Evolutionary conservation across 169 alveolate genomes (phyloP), one percentile per base, ranked within the genome.

Genomic region (Eimeria zaria): DNA sequence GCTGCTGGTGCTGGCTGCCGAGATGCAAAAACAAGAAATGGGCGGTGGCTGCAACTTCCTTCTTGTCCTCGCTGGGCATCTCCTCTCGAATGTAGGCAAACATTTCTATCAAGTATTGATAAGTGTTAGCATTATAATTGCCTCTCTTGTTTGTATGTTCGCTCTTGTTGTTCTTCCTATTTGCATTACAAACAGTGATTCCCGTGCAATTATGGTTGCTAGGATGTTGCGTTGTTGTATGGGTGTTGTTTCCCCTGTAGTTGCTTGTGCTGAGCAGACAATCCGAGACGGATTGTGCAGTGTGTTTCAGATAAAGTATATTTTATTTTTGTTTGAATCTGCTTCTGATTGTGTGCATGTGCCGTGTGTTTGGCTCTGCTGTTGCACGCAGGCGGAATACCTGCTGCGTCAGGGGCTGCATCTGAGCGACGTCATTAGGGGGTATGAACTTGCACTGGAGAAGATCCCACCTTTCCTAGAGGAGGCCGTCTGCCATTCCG

Each of bases 41-140:
- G 99, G 99, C 9, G 99, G 99, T 96, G 99, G 99, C 88, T 99
- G 99, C 67, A 99, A 99, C 98, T 98, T 99, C 22, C 99, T 99
- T 71, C 99, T 99, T 95, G 98, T 99, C 41, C 96, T 99, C 44
- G 99, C 99, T 41, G 99, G 99, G 36, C 99, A 99, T 96, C 98
- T 99, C 91, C 97, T 99, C 97, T 97, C 97, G 46, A 98, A 99
- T 95, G 99, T 99, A 71, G 99, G 99, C 78, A 96, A 97, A 83
- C 97, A 97, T 46, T 73, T 97, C 60, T 96, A 95, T 83, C 95
- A 89, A 95, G 98, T 97, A 60, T 8, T 14, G 4, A n/a, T 12
- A 51, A 30, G 22, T 8, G 4, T 3, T 4, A 30, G 27, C 27
- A 33, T 73, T 36, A 33, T 33, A 16, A 73, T 73, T 12, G 5